Percentiles rank a stretch among this genome's conserved stretches.
These are phyloP conservation scores for Paracorniculantispora psalliotae DNA, from an alignment of 2,329 filamentous ascomycete genomes.

Conservation along the genomic window DNA sequence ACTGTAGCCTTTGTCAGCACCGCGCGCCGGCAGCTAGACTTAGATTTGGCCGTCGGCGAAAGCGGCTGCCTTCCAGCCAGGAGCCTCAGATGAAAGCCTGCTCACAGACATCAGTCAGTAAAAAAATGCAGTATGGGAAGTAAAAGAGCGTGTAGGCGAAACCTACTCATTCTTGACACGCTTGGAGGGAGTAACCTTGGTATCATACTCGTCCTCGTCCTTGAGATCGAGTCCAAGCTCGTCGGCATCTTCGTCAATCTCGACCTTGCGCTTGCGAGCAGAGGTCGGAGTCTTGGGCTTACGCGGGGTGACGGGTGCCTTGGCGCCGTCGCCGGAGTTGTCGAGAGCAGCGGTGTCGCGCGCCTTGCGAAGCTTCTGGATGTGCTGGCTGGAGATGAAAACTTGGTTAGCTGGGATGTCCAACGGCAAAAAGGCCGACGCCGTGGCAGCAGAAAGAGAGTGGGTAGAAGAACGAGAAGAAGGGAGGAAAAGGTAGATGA, in stretches of 20 bases:
- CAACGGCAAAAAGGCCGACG: too few relatives aligned
- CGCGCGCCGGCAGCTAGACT: not conserved
- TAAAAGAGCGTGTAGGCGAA: too few relatives aligned
- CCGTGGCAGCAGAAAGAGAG: too few relatives aligned
- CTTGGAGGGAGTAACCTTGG: constrained; percentile 20
- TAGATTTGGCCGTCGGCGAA: not conserved
- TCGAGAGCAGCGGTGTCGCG: constrained; percentile 26
- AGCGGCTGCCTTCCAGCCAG: not conserved
- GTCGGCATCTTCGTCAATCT: constrained; percentile 15
- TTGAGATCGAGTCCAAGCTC: constrained; percentile 15
- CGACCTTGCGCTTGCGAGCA: constrained; percentile 21
- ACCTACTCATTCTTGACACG: constrained; percentile 15
- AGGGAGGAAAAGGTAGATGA: not conserved
- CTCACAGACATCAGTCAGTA: not conserved
- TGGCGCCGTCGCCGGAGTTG: constrained; percentile 17
- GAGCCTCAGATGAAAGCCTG: not conserved
- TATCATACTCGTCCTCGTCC: constrained; percentile 21
- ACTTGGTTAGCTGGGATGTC: not conserved
- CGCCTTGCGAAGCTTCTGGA: constrained; percentile 39
- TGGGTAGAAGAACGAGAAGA: not conserved
- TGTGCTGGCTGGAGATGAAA: constrained; percentile 35
- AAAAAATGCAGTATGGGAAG: not conserved
- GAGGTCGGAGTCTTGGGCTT: constrained; percentile 28
- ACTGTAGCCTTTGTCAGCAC: not conserved
- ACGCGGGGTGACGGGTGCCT: constrained; percentile 20